Percentiles rank a stretch among this genome's conserved stretches.
These are phyloP conservation scores for Hortiboletus campestris DNA, from an alignment of 768 basidiomycete genomes.

Conservation along the genomic window DNA sequence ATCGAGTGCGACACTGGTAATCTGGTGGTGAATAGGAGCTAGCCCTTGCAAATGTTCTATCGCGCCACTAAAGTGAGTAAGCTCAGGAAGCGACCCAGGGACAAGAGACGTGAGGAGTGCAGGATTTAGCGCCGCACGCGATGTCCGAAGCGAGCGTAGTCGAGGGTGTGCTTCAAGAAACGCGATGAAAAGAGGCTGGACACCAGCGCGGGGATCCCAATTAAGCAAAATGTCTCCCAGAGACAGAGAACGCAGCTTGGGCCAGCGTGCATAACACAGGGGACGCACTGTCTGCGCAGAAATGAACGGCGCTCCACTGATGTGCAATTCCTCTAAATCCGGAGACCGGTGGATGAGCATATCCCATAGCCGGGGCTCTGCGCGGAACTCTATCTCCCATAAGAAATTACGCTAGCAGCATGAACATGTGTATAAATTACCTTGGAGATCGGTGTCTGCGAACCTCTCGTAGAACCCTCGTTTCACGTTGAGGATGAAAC, in stretches of 20 bases:
- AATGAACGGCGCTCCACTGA: conserved; percentile 34
- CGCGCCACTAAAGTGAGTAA: conserved; percentile 65
- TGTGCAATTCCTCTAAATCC: conserved; percentile 60
- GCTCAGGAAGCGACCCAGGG: conserved; percentile 42
- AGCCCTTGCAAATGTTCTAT: conserved; percentile 65
- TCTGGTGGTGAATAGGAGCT: conserved; percentile 42
- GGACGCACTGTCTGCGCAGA: conserved; percentile 48
- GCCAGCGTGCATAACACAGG: conserved; percentile 65
- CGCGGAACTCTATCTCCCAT: conserved; percentile 22
- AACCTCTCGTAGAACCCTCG: conserved; percentile 61
- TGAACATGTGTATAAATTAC: conserved; percentile 32
- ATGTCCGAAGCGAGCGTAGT: conserved; percentile 50
- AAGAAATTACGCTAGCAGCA: neutral
- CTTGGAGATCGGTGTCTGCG: conserved; percentile 51
- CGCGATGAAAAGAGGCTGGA: conserved; percentile 57
- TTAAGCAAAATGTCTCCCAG: conserved; percentile 68
- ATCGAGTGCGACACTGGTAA: conserved; percentile 59
- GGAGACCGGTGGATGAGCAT: conserved; percentile 69
- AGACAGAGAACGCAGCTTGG: conserved; percentile 54
- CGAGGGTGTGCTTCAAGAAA: conserved; percentile 67
- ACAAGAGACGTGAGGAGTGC: conserved; percentile 50
- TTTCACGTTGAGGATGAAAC: conserved; percentile 62
- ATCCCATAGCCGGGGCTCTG: conserved; percentile 49
- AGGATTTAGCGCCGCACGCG: conserved; percentile 52
- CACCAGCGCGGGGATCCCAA: conserved; percentile 41